Base-by-base conservation (phyloP, 371 early-diverging fungal genomes). In the Zychaea mexicana region DNA sequence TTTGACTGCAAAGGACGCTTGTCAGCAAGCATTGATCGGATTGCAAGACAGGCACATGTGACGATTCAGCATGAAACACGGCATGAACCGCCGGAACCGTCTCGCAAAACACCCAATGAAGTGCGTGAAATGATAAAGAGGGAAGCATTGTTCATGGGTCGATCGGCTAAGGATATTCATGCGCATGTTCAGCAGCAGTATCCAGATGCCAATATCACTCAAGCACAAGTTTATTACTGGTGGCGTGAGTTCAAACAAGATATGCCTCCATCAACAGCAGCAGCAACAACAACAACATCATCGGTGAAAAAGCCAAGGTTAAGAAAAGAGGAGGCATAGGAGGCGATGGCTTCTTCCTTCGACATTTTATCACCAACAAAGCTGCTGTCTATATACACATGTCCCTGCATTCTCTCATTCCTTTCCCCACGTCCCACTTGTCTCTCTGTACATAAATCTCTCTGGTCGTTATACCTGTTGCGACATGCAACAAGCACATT, bases 171-270 rank as follows among this genome's bases (percentile, higher is more conserved):
- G 9, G 59, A 58, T 28, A 58, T 58, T 2, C 42, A 58, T 17
- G 28, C 59, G 15, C 28, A 58, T 28, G 59, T 58, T 42, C 39
- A 27, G n/a, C 45, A 58, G 24, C 59, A 46, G 17, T 58, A 42
- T 28, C 59, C 59, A 9, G 19, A 58, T 42, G 15, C 27, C 15
- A 62, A 62, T 36, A 39, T 62, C 17, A 54, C 62, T n/a, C 28
- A n/a, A n/a, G 62, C 62, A 12, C 62, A 62, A 42, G 45, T 30
- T 8, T 62, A 62, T 54, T 62, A 62, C 30, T 62, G 62, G 62
- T 62, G 62, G 62, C 22, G 53, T 53, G 55, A 62, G 54, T 58
- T 45, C 45, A 58, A 46, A 26, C 38, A 33, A n/a, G 59, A 56
- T n/a, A n/a, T n/a, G n/a, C n/a, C n/a, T n/a, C n/a, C n/a, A n/a